phyloP scores from a whole-genome alignment of 2,329 filamentous ascomycete genomes.

The Dothideomycetes sp. region DNA sequence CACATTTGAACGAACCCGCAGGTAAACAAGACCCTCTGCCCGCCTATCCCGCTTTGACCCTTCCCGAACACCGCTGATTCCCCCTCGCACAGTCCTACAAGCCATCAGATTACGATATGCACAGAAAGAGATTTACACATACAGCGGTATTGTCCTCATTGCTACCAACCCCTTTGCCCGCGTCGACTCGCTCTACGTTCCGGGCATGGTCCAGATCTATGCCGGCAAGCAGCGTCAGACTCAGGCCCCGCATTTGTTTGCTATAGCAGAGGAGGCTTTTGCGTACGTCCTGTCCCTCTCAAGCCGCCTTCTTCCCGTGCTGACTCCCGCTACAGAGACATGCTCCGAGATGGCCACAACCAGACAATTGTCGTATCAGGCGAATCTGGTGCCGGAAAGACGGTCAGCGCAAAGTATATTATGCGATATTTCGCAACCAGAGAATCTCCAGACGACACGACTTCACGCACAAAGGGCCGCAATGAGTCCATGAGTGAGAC shows the following conservation, averaged over 20 bases:
- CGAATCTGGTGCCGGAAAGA: conserved; percentile 97
- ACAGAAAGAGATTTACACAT: conserved; percentile 99
- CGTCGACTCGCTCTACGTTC: conserved; percentile 95
- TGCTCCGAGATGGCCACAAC: conserved; percentile 91
- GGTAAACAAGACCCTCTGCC: conserved; percentile 56
- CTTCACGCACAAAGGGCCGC: conserved; percentile 64
- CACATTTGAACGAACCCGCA: conserved; percentile 95
- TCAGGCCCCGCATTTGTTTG: conserved; percentile 95
- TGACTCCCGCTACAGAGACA: conserved; percentile 54
- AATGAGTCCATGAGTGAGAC: conserved; percentile 86
- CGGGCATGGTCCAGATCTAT: conserved; percentile 99
- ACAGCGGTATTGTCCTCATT: conserved; percentile 96
- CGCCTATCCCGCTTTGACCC: not conserved
- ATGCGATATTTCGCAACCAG: conserved; percentile 99
- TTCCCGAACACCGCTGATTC: conserved; percentile 22
- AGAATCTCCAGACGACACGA: conserved; percentile 82
- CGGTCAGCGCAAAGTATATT: conserved; percentile 98
- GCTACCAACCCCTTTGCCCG: conserved; percentile 96
- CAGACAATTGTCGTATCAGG: conserved; percentile 99
- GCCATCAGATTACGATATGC: conserved; percentile 94
- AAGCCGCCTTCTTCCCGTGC: not conserved
- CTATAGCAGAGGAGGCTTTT: conserved; percentile 97
- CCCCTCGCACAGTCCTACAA: conserved; percentile 67
- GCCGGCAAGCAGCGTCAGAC: conserved; percentile 93
- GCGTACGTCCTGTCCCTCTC: conserved; percentile 53